Percentiles rank a stretch among this genome's conserved stretches.
Evolutionary conservation across 179 eudicot genomes (phyloP).

Genomic region (Beta corolliflora): DNA sequence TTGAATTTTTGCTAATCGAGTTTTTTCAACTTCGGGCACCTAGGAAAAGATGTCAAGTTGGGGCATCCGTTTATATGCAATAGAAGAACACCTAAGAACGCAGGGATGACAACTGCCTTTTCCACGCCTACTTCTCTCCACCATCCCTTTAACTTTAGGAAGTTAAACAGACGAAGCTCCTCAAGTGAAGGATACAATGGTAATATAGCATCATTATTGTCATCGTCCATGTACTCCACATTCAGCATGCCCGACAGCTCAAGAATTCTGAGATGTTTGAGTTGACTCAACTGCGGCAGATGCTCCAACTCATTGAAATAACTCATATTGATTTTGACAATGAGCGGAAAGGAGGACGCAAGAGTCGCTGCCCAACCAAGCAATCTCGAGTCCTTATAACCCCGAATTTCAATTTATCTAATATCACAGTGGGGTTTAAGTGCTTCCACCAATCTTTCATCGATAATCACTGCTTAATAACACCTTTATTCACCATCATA

Average conservation of each 20-base stretch:
- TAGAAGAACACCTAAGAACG: not conserved
- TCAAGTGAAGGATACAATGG: constrained; percentile 9
- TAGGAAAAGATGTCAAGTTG: constrained; percentile 11
- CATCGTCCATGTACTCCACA: constrained; percentile 13
- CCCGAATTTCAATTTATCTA: not conserved
- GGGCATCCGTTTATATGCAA: not conserved
- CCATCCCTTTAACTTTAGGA: constrained; percentile 11
- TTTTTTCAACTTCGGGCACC: not conserved
- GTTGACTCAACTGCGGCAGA: constrained; percentile 19
- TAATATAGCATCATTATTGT: not conserved
- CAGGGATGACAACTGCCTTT: too few species aligned
- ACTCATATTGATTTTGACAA: not conserved
- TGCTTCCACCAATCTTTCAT: not conserved
- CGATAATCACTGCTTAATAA: too few species aligned
- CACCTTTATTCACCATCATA: too few species aligned
- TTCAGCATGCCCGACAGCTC: not conserved
- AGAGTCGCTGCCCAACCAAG: constrained; percentile 12
- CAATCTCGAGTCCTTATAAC: constrained; percentile 2
- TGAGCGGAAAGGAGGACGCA: constrained; percentile 3
- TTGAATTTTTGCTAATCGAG: not conserved
- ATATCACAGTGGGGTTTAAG: not conserved
- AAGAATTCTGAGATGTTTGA: not conserved
- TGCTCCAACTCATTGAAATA: not conserved
- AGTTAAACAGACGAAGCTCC: not conserved
- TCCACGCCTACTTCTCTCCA: not conserved